Conservation (phyloP, 192 early-diverging fungal genomes). For the Dissophora globulifera region DNA sequence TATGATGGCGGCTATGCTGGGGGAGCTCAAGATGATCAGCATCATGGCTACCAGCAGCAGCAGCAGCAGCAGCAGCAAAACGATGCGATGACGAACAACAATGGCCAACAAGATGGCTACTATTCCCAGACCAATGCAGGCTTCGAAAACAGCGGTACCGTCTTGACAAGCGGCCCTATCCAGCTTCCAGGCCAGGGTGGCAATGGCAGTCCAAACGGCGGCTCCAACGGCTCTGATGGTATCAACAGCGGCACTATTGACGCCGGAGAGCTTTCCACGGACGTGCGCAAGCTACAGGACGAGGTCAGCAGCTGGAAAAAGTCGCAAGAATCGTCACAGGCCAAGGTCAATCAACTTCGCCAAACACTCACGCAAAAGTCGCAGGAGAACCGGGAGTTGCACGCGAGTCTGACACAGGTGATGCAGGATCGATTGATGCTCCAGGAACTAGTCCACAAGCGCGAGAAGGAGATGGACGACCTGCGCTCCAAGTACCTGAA, state of each 20-base stretch:
- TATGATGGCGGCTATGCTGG: constrained; percentile 10
- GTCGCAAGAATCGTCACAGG: constrained; percentile 34
- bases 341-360: constrained; percentile 36
- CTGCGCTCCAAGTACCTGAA: constrained; percentile 49
- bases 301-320: constrained; percentile 43
- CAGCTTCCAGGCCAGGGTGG: constrained; percentile 17
- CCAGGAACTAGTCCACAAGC: constrained; percentile 49
- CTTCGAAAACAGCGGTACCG: constrained; percentile 1
- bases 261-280: constrained; percentile 7
- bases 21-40: not conserved
- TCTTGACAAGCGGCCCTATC: constrained; percentile 10
- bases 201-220: constrained; percentile 9
- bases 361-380: constrained; percentile 37
- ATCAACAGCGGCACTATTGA: not conserved
- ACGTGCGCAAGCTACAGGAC: constrained; percentile 46
- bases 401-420: constrained; percentile 25
- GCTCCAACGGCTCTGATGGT: constrained; percentile 13
- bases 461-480: constrained; percentile 52
- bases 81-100: not conserved
- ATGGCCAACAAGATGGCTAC: not conserved
- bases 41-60: not conserved
- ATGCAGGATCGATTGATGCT: constrained; percentile 45
- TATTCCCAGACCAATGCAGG: not conserved
- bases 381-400: constrained; percentile 50
- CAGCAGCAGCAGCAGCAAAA: not conserved